Evolutionary conservation across 2,329 filamentous ascomycete species (phyloP).

Genomic region (Aspergillus brunneoviolaceus): DNA sequence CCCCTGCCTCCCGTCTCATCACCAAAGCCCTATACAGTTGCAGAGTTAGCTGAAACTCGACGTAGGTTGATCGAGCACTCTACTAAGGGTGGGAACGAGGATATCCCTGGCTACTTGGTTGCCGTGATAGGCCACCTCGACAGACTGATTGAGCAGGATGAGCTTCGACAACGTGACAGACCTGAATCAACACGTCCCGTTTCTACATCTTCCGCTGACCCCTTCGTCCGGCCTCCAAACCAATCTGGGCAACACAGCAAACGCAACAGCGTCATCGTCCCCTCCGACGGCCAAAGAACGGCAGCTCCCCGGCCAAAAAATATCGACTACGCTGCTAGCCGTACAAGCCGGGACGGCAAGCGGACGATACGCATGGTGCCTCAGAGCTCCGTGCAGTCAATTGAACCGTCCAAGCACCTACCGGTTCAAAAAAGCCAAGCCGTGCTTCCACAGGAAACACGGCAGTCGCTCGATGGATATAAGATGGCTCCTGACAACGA

Average conservation of each 20-base stretch:
- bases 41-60: conserved; percentile 59
- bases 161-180: conserved; percentile 11
- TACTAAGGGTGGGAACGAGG: conserved; percentile 44
- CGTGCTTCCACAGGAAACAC: background rate
- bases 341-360: conserved; percentile 27
- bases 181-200: conserved; percentile 9
- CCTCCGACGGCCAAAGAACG: background rate
- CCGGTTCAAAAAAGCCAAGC: conserved; percentile 52
- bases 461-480: conserved; percentile 9
- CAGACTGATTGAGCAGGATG: conserved; percentile 51
- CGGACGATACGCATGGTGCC: conserved; percentile 60
- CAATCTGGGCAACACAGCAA: conserved; percentile 50
- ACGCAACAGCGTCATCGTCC: conserved; percentile 46
- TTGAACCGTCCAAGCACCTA: conserved; percentile 51
- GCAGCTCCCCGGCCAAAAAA: conserved; percentile 8
- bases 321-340: conserved; percentile 8
- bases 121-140: conserved; percentile 62
- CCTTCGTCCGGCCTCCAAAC: conserved; percentile 13
- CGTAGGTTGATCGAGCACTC: conserved; percentile 56
- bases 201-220: conserved; percentile 16
- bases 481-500: conserved; percentile 19
- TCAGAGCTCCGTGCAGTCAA: conserved; percentile 49
- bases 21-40: conserved; percentile 53
- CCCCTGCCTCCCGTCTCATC: conserved; percentile 43
- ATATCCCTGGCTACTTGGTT: conserved; percentile 53